A percentile compares a stretch with the other conserved stretches of the same genome.
phyloP scores from a whole-genome alignment of 768 basidiomycete genomes.

The Mycena galopus region DNA sequence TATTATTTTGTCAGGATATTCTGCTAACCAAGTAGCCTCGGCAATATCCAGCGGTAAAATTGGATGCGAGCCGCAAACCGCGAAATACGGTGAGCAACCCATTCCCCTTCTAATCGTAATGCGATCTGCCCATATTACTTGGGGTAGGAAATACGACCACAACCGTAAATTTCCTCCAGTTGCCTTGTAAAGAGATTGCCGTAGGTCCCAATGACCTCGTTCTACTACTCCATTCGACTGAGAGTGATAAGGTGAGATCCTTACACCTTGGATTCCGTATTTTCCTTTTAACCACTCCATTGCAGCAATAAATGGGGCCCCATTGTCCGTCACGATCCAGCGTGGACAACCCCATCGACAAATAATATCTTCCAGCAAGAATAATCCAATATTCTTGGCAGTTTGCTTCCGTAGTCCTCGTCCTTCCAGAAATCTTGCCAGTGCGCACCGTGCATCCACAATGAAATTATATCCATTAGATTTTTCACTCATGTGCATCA shows the following conservation, averaged over 20 bases:
- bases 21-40: conserved; percentile 44
- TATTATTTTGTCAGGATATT: conserved; percentile 27
- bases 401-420: background rate
- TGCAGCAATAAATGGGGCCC: background rate
- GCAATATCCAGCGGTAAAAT: conserved; percentile 41
- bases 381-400: background rate
- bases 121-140: conserved; percentile 36
- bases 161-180: background rate
- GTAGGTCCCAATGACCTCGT: background rate
- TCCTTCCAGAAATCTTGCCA: background rate
- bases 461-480: conserved; percentile 38
- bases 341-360: background rate
- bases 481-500: conserved; percentile 41
- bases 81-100: conserved; percentile 39
- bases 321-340: background rate
- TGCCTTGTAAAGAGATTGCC: background rate
- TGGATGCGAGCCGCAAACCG: conserved; percentile 38
- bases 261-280: background rate
- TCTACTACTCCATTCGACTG: background rate
- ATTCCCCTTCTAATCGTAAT: conserved; percentile 30
- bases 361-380: background rate
- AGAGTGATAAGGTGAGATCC: background rate
- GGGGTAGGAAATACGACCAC: background rate
- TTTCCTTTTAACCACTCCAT: background rate
- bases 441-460: conserved; percentile 15